These are phyloP conservation scores for Deinandra increscens DNA, from an alignment of 129 eudicot genomes.

Conservation along the genomic window DNA sequence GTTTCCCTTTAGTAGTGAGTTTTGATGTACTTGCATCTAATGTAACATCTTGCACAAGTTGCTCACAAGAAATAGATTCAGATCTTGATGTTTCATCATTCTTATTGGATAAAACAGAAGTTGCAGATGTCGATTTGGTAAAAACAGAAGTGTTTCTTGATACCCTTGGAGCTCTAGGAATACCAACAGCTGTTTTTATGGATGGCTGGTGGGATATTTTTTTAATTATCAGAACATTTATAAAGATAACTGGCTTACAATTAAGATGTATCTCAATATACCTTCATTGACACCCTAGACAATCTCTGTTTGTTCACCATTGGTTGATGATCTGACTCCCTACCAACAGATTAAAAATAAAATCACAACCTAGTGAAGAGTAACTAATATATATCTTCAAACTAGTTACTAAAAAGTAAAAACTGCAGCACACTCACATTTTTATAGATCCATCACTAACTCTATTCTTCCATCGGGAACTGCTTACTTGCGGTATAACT, in stretches of 20 bases:
- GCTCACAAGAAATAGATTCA: slow-evolving; percentile 34
- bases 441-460: slow-evolving; percentile 44
- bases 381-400: background rate
- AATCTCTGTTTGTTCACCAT: slow-evolving; percentile 30
- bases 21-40: slow-evolving; percentile 33
- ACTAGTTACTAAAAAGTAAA: background rate
- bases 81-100: slow-evolving; percentile 25
- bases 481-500: slow-evolving; percentile 43
- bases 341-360: slow-evolving; percentile 15
- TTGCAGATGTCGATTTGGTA: slow-evolving; percentile 32
- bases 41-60: slow-evolving; percentile 37
- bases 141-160: slow-evolving; percentile 31
- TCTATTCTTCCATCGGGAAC: slow-evolving; percentile 39
- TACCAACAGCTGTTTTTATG: slow-evolving; percentile 29
- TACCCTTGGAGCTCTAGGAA: slow-evolving; percentile 35
- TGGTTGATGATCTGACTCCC: slow-evolving; percentile 48
- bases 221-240: slow-evolving; percentile 2
- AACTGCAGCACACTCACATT: slow-evolving; percentile 33
- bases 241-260: background rate
- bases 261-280: slow-evolving; percentile 19
- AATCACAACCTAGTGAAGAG: too few relatives aligned
- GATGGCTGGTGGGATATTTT: slow-evolving; percentile 43
- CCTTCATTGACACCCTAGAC: slow-evolving; percentile 60
- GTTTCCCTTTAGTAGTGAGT: slow-evolving; percentile 42
- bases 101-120: slow-evolving; percentile 42